Base-by-base conservation (phyloP, 805 yeast species). In the Candida odintsovae region DNA sequence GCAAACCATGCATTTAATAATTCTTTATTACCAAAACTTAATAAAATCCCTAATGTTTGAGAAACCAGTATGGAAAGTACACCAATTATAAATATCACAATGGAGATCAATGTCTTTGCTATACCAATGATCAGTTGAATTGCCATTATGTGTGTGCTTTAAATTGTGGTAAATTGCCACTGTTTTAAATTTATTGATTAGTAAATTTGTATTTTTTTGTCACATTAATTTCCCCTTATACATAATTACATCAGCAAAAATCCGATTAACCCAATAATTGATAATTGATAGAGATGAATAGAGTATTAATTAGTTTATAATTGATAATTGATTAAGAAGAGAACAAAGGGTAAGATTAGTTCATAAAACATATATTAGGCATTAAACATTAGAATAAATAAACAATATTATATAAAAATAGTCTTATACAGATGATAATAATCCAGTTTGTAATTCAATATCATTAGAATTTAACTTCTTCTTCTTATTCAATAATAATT, bases 1-100 rank as follows among this genome's bases (percentile, higher is more conserved):
- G 77, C 72, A 37, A 83, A 56, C 48, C 75, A 54, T 3, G 68
- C 68, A 49, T 76, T 76, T 33, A 65, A 56, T 41, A 65, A 59
- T 22, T 54, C 55, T 1, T 70, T 63, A 38, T 68, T 62, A n/a
- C 54, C 54, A 12, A 50, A 38, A 36, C 71, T 67, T 9, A 71
- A 15, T 1, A 59, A 8, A 10, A 58, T 50, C 9, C 77, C 72
- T 1, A 74, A 41, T 3, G 61, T 40, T 57, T 83, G 89, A 6
- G 78, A 65, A 18, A 61, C 40, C 6, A 75, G 72, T 35, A 80
- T 71, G 9, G 80, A 62, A 2, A 77, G 3, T 23, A 69, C 57
- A 3, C 80, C 78, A 2, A 64, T 9, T 1, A 54, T 4, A 37
- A 58, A 51, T 23, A 51, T 22, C 6, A 43, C 16, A 5, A 48